Base-by-base conservation (phyloP, 2,329 filamentous ascomycete genomes). In the Aaosphaeria pasadenensis region DNA sequence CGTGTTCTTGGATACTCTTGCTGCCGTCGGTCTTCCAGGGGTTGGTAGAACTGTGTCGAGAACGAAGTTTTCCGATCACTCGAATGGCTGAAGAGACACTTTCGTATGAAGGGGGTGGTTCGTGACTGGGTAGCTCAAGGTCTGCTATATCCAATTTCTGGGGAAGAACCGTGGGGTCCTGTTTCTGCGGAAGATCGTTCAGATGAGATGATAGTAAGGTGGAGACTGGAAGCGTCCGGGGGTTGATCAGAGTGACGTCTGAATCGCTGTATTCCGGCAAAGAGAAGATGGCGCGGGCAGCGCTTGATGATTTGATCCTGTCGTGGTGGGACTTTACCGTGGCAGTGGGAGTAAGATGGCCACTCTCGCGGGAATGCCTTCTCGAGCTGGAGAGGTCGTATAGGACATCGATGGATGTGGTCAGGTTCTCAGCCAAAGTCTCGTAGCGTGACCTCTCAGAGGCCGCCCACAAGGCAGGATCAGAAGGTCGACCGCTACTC, bases 371-470 rank as follows among this genome's bases (percentile, higher is more conserved):
- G 42, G 55, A 63, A n/a, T 75, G 72, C 51, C 77, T 73, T 17
- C 87, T 77, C 11, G 86, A 86, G 43, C 84, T 75, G 0, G 87
- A 90, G 11, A 91, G 75, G 60, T 91, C 87, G 65, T 88, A 91
- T 1, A 92, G 77, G 0, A 86, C 89, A 68, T 91, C 88, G 64
- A 91, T 89, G 2, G 86, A 89, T 5, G 83, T 82, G 11, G 87
- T 91, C 54, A 91, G 74, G 59, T 91, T 87, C 53, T 81, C 80
- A 36, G 91, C 80, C 11, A 91, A 74, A 58, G 90, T 87, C 58
- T 88, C 83, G 57, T 91, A 91, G 46, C 85, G 81, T 86, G 87
- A 70, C 89, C 84, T 78, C 83, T 88, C 38, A 80, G 76, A 42
- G 86, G 79, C 54, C 84, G 66, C 62, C 65, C 65, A 69, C 58